A percentile compares a stretch with the other conserved stretches of the same genome.
Evolutionary conservation across 2,329 filamentous ascomycete species (phyloP).

Genomic region (Colletotrichum tamarilloi): DNA sequence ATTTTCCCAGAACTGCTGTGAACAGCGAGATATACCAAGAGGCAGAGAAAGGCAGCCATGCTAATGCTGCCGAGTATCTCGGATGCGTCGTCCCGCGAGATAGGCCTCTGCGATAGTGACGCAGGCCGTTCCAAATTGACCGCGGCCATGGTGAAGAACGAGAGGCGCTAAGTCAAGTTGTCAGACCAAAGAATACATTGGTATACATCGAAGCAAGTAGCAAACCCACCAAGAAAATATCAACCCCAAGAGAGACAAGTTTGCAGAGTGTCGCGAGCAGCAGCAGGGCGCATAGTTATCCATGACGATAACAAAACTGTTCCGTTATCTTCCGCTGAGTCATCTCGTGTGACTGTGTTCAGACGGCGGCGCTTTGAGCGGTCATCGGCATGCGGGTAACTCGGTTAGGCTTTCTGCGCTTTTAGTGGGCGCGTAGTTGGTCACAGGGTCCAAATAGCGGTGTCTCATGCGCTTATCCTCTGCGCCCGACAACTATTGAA

Average conservation of each 20-base stretch:
- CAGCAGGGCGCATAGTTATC: not conserved
- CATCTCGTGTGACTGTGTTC: not conserved
- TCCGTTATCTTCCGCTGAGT: not conserved
- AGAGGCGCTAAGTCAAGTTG: not conserved
- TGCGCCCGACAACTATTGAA: not conserved
- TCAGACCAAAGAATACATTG: not conserved
- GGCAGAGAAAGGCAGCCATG: constrained; percentile 31
- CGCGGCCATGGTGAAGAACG: not conserved
- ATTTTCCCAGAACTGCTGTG: too few relatives aligned
- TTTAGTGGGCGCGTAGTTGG: not conserved
- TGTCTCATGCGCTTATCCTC: not conserved
- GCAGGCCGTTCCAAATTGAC: not conserved
- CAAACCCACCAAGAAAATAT: not conserved
- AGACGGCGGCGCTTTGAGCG: not conserved
- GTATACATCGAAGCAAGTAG: not conserved
- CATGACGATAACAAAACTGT: constrained; percentile 3
- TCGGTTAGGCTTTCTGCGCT: not conserved
- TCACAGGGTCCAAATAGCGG: not conserved
- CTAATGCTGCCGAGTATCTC: constrained; percentile 31
- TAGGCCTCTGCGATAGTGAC: not conserved
- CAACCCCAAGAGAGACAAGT: too few relatives aligned
- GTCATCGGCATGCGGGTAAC: not conserved
- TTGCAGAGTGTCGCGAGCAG: too few relatives aligned
- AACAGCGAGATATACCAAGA: not conserved
- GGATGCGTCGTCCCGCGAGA: constrained; percentile 7